Conservation (phyloP, 2,329 filamentous ascomycete species). For the Mariannaea sp. region DNA sequence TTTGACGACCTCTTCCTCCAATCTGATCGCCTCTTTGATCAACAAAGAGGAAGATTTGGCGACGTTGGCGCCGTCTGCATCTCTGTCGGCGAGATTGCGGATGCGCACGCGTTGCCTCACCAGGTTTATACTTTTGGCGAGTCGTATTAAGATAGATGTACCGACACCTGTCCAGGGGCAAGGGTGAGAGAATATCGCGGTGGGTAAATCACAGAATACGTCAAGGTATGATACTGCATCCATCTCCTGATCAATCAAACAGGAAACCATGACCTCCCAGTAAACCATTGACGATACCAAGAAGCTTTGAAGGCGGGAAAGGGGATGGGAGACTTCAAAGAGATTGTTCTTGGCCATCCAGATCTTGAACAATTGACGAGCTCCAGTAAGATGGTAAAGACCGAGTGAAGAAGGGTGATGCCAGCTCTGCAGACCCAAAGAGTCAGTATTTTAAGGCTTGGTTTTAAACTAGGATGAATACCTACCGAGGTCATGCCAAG, state of each 20-base stretch:
- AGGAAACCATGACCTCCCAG: slow-evolving; percentile 26
- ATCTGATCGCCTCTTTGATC: slow-evolving; percentile 1
- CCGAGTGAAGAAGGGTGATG: slow-evolving; percentile 17
- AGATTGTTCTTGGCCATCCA: slow-evolving; percentile 14
- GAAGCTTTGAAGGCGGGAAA: slow-evolving; percentile 2
- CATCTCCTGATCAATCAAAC: slow-evolving; percentile 20
- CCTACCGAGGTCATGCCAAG: slow-evolving; percentile 28
- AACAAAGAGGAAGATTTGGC: slow-evolving; percentile 12
- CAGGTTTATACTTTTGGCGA: too few species aligned
- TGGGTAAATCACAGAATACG: not conserved
- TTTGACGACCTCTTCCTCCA: slow-evolving; percentile 7
- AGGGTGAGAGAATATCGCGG: not conserved
- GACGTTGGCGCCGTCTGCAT: too few species aligned
- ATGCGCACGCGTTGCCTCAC: too few species aligned
- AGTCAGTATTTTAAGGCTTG: rapidly evolving
- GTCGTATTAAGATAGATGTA: slow-evolving; percentile 9
- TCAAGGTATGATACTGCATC: slow-evolving; percentile 19
- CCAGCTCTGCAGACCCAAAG: slow-evolving; percentile 12
- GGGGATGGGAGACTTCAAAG: not conserved
- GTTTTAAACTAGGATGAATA: too few species aligned
- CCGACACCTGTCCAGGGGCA: slow-evolving; percentile 25
- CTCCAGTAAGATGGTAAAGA: slow-evolving; percentile 20
- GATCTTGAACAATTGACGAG: slow-evolving; percentile 15
- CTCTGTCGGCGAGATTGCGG: too few species aligned
- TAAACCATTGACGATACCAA: slow-evolving; percentile 26